Evolutionary conservation across 331 rosid species (phyloP), one percentile per base, ranked within the genome.

Genomic region (Quercus phellos): DNA sequence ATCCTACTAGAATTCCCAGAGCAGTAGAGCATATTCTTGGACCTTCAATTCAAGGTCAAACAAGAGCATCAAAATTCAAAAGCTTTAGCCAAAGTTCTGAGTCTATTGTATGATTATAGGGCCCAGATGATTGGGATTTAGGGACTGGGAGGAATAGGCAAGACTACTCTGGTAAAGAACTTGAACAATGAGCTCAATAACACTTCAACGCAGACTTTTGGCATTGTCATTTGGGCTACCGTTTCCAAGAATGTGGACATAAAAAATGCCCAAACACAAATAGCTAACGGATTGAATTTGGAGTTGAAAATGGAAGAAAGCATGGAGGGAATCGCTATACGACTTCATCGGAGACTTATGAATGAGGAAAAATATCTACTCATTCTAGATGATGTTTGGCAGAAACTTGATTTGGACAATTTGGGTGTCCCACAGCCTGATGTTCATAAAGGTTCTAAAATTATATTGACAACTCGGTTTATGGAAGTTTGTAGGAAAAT

Each of bases 341-440:
- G 60, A 46, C 24, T 77, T 42, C 19, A 70, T 50, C 61, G 8
- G 4, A 38, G 71, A 68, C 76, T 77, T 6, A 30, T 42, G 70
- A 32, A 32, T 32, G 59, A 68, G 60, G 71, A 77, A 4, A 55
- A 51, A 19, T 77, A 69, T 70, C 53, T 77, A 19, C 22, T 77
- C 21, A 53, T 77, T 19, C 63, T 70, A 10, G 81, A 77, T 13
- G 76, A 69, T 16, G 70, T 77, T 12, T 77, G 81, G 76, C 76
- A 32, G 76, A 69, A 70, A 43, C 56, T 77, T 29, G 71, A 77
- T 51, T 70, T 77, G 26, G 81, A 77, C 64, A 18, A 13, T 68
- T 77, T 77, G 58, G 75, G 75, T 16, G 3, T 32, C 1, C 6
- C 35, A 32, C 6, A 4, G 35, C 35, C 35, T 32, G 35, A 32